Evolutionary conservation across 768 basidiomycete species (phyloP), one percentile per base, ranked within the genome.

Genomic region (Paxillus involutus): DNA sequence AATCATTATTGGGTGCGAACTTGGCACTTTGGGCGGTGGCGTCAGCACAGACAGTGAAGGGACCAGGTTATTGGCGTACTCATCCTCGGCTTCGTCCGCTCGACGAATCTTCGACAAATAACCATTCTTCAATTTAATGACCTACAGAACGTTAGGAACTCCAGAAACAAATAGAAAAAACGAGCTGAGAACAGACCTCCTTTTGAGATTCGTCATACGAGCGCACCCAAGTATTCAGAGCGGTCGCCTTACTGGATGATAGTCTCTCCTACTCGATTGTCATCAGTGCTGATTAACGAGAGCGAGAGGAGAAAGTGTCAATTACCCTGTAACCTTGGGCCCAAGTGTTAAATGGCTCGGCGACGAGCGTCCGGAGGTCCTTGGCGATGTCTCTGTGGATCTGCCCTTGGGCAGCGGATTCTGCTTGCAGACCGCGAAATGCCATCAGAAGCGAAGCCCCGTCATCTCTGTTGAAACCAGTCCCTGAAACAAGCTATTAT

Each of bases 21-120:
- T 91, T 92, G 40, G 83, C 90, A 68, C 94, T 96, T 63, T 48
- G 37, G 54, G 57, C 58, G 52, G 56, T 51, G 50, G 37, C 37
- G 36, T 59, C 26, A 66, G 53, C 13, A 36, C 29, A 24, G 3
- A 33, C 10, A 7, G n/a, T 11, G n/a, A 12, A 35, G 26, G 41
- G 46, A 49, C 30, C 42, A 47, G 47, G 37, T 29, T 12, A 13
- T 1, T 6, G 77, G n/a, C 92, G 63, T 71, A 96, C 94, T 96
- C 94, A 67, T 97, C 94, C 67, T 93, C 93, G 8, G 88, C 87
- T 65, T 97, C 94, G 62, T 97, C 94, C 14, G 94, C 94, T 39
- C 82, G 81, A 50, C 91, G 82, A 0, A 82, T 86, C 70, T 94
- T 96, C 32, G 78, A 71, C 11, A 91, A 69, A 65, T 96, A 96